A percentile compares a stretch with the other conserved stretches of the same genome.
phyloP scores from a whole-genome alignment of 768 basidiomycete species.

The Amanita brunnescens region DNA sequence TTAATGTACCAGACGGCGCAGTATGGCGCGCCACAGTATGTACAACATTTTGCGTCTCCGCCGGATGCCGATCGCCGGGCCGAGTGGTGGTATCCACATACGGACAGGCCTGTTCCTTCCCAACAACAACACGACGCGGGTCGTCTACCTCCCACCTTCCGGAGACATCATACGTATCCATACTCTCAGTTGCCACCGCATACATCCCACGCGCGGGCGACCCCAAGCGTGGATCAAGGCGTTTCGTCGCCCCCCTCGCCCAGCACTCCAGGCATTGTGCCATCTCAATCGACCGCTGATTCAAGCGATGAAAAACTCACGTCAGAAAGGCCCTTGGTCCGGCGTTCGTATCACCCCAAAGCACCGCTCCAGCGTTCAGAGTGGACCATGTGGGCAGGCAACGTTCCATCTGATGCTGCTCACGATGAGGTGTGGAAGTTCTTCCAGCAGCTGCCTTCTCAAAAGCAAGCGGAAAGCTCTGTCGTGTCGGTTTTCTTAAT shows the following conservation, averaged over 20 bases:
- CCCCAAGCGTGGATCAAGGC: not conserved
- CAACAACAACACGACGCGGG: slow-evolving; percentile 20
- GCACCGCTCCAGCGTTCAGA: slow-evolving; percentile 71
- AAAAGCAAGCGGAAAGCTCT: slow-evolving; percentile 3
- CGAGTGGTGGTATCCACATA: slow-evolving; percentile 46
- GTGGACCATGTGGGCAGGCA: slow-evolving; percentile 97
- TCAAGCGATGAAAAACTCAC: not conserved
- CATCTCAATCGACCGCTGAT: not conserved
- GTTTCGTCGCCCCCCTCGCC: not conserved
- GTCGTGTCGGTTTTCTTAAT: slow-evolving; percentile 86
- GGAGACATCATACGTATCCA: slow-evolving; percentile 21
- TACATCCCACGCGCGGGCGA: slow-evolving; percentile 12
- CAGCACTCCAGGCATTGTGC: not conserved
- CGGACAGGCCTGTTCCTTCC: slow-evolving; percentile 14
- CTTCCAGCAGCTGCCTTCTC: slow-evolving; percentile 39
- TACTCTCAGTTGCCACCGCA: slow-evolving; percentile 16
- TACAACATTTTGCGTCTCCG: slow-evolving; percentile 24
- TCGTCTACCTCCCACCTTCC: slow-evolving; percentile 18
- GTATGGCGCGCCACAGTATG: slow-evolving; percentile 26
- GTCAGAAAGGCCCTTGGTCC: slow-evolving; percentile 25
- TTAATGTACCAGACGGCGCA: slow-evolving; percentile 28
- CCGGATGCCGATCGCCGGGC: slow-evolving; percentile 33
- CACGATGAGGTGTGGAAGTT: slow-evolving; percentile 84
- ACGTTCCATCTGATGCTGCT: slow-evolving; percentile 76
- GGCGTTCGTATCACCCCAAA: slow-evolving; percentile 60